These are phyloP conservation scores for Xylaria sp. DNA, from an alignment of 2,329 filamentous ascomycete genomes.

Conservation along the genomic window DNA sequence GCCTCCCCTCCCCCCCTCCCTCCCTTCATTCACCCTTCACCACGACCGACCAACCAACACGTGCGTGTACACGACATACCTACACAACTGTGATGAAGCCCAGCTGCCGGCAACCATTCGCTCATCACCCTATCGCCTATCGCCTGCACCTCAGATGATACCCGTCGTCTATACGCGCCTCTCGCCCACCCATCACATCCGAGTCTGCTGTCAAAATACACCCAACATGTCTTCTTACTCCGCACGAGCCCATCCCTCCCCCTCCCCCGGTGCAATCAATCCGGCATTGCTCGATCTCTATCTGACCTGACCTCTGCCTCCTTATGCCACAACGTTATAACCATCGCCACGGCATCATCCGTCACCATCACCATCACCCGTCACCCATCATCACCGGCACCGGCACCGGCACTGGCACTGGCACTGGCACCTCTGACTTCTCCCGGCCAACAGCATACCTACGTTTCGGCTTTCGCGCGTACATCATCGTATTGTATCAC, in stretches of 20 bases:
- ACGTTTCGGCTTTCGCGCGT: background rate
- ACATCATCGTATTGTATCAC: background rate
- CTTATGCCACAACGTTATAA: slow-evolving; percentile 1
- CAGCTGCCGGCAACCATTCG: background rate
- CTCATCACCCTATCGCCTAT: background rate
- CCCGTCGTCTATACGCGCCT: background rate
- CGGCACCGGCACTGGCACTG: too few relatives aligned
- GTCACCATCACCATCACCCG: too few relatives aligned
- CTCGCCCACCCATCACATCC: slow-evolving; percentile 6
- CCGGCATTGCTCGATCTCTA: background rate
- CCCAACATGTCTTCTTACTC: background rate
- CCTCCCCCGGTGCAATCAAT: background rate
- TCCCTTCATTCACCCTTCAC: background rate
- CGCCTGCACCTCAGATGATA: background rate
- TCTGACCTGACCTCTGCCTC: background rate
- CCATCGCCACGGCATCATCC: slow-evolving; percentile 13
- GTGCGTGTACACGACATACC: background rate
- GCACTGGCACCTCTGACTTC: slow-evolving; percentile 5
- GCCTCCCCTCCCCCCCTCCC: background rate
- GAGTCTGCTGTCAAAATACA: background rate
- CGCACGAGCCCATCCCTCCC: background rate
- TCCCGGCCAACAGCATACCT: background rate
- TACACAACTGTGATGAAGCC: background rate
- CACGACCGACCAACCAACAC: too few relatives aligned
- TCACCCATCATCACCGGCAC: too few relatives aligned